Evolutionary conservation across 352 stramenopile genomes (phyloP).

Genomic region (Pythium monospermum): DNA sequence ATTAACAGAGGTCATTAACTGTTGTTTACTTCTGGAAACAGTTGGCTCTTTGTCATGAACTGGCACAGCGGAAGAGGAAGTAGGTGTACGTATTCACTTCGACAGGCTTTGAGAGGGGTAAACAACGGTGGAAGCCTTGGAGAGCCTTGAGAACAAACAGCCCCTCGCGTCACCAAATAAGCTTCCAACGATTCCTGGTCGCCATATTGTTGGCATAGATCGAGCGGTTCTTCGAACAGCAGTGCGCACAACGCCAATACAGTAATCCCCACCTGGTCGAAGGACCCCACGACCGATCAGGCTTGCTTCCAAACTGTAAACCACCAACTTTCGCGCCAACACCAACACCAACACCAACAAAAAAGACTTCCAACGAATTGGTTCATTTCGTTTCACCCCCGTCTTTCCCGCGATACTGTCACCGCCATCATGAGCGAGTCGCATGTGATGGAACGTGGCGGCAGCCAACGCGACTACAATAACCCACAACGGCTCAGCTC

Average conservation of each 20-base stretch:
- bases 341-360: neutral
- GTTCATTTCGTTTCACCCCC: too few relatives aligned
- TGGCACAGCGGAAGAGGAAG: neutral
- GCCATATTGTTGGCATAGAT: constrained; percentile 14
- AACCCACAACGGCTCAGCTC: constrained; percentile 4
- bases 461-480: neutral
- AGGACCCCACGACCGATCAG: too few relatives aligned
- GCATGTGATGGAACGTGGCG: neutral
- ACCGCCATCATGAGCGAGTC: neutral
- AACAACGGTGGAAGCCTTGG: neutral
- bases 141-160: too few relatives aligned
- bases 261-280: too few relatives aligned
- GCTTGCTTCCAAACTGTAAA: too few relatives aligned
- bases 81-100: neutral
- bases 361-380: too few relatives aligned
- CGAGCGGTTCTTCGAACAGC: neutral
- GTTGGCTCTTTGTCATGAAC: neutral
- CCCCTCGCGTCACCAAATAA: too few relatives aligned
- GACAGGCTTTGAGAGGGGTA: neutral
- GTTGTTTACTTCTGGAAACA: neutral
- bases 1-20: neutral
- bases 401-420: neutral
- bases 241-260: too few relatives aligned
- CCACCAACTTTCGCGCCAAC: neutral
- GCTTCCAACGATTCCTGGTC: constrained; percentile 1